These are phyloP conservation scores for Flaveria robusta DNA, from an alignment of 129 eudicot genomes.

Conservation along the genomic window DNA sequence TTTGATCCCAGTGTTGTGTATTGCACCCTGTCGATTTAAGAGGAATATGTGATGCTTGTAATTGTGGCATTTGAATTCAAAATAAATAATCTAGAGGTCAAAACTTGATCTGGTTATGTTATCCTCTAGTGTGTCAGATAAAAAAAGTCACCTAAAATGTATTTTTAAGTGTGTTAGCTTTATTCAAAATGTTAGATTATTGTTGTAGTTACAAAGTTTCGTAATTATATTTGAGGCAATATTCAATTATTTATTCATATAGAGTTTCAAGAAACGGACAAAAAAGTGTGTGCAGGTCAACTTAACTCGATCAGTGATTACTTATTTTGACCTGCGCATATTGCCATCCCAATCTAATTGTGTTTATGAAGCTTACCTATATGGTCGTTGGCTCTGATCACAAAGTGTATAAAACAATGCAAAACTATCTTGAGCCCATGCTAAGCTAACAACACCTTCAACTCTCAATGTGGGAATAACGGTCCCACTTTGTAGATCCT, in stretches of 20 bases:
- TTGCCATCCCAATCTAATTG: not conserved
- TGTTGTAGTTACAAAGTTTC: no score
- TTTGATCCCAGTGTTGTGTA: constrained; percentile 64
- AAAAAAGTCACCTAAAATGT: not conserved
- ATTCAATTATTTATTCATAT: not conserved
- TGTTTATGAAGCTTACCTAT: constrained; percentile 54
- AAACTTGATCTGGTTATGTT: not conserved
- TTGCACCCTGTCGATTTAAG: constrained; percentile 54
- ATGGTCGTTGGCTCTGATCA: constrained; percentile 83
- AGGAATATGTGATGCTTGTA: constrained; percentile 17
- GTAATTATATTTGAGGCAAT: not conserved
- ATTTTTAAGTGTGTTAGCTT: no score
- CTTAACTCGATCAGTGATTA: not conserved
- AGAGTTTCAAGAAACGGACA: not conserved
- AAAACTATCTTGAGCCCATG: constrained; percentile 80
- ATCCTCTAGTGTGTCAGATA: not conserved
- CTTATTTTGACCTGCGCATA: not conserved
- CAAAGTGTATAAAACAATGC: constrained; percentile 73
- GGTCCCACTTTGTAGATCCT: constrained; percentile 57
- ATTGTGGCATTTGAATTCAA: not conserved
- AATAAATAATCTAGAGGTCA: not conserved
- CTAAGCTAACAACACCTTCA: constrained; percentile 83
- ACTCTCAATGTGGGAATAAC: constrained; percentile 44
- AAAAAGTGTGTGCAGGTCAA: not conserved
- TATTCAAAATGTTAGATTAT: no score